A percentile compares a stretch with the other conserved stretches of the same genome.
Evolutionary conservation across 495 filamentous ascomycete species (phyloP).

Genomic region (Aspergillus asperescens): DNA sequence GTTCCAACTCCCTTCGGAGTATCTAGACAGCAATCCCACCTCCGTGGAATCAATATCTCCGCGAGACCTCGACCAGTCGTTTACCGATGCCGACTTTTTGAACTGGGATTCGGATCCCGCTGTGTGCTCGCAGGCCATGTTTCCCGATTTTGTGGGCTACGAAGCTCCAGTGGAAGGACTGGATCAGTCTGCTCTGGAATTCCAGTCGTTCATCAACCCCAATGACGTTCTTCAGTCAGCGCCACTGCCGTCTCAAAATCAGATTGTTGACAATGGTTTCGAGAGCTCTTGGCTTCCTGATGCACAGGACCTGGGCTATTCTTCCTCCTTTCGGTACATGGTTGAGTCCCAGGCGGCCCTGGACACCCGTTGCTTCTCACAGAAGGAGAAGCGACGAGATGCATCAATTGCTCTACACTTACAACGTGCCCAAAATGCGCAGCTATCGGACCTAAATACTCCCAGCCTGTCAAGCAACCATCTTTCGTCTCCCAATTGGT

Average conservation of each 20-base stretch:
- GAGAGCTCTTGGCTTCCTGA: constrained; percentile 19
- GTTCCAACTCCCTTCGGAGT: constrained; percentile 32
- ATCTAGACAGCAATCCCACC: constrained; percentile 30
- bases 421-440: constrained; percentile 34
- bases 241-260: constrained; percentile 4
- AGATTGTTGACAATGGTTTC: constrained; percentile 6
- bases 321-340: constrained; percentile 30
- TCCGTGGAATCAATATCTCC: constrained; percentile 34
- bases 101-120: constrained; percentile 22
- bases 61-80: constrained; percentile 28
- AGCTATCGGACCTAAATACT: constrained; percentile 27
- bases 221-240: constrained; percentile 19
- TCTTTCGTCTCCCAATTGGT: constrained; percentile 37
- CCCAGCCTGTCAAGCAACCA: constrained; percentile 32
- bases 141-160: constrained; percentile 28
- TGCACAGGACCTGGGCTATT: constrained; percentile 15
- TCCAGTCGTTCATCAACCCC: constrained; percentile 23
- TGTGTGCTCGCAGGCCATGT: constrained; percentile 20
- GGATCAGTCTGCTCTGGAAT: constrained; percentile 20
- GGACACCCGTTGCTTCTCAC: constrained; percentile 30
- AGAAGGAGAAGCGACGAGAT: constrained; percentile 44
- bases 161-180: constrained; percentile 21
- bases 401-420: constrained; percentile 41
- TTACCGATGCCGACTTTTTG: constrained; percentile 20
- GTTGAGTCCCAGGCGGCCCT: constrained; percentile 40